Evolutionary conservation across 331 rosid species (phyloP), one percentile per base, ranked within the genome.

Genomic region (Malus hybrid): DNA sequence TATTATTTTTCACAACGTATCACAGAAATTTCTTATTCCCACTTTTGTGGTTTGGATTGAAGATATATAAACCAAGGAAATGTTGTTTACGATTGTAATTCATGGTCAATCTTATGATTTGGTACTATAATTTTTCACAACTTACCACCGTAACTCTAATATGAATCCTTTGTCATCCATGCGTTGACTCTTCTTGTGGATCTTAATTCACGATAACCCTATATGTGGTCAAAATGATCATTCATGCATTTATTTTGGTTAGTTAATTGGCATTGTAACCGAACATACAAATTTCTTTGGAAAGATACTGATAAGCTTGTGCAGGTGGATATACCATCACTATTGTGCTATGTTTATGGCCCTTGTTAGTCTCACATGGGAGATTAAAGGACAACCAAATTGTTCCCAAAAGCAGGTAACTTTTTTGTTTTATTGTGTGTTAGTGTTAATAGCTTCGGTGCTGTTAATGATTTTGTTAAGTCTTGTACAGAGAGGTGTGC

Each of bases 281-380:
- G 63, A 36, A 19, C 71, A 29, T 66, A 30, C 22, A 39, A 14
- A 74, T 68, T 33, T 80, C 68, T 33, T 75, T 3, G 0, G 46
- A 39, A 10, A 39, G 46, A 34, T 62, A 72, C 74, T 57, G 26
- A 66, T 76, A 48, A 69, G 57, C 7, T 73, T 76, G 83, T 79
- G 79, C 82, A 95, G 98, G 98, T 95, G 99, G 99, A 92, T 95
- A 86, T 90, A 89, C 79, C 99, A 95, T 85, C 98, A 92, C 79
- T 95, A 90, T 78, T 90, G 97, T 77, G 98, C 99, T 64, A 88
- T 92, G 98, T 7, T 86, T 50, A 95, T 90, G 98, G 99, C 99
- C 77, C 88, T 95, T 1, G 98, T 95, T 79, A 95, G 99, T 89
- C 96, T 95, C 83, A 90, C 99, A 34, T 92, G 98, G 96, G 99